Conservation (phyloP, 805 yeast genomes). For the Pichia eremophila region DNA sequence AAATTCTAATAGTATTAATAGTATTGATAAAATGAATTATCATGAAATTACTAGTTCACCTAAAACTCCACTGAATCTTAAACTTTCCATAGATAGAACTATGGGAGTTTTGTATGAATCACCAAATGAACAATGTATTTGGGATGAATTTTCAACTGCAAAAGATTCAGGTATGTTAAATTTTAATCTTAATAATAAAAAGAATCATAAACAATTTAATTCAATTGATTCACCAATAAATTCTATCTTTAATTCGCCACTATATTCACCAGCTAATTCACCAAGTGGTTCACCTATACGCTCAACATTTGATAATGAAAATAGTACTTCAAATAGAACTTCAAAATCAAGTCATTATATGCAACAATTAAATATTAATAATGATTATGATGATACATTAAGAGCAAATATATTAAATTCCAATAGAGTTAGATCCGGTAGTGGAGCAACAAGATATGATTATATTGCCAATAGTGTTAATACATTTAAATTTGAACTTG, state of each 20-base stretch:
- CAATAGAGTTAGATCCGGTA: slow-evolving; percentile 10
- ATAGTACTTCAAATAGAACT: no score
- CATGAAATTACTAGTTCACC: not conserved
- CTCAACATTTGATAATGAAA: not conserved
- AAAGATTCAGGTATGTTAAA: not conserved
- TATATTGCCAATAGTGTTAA: slow-evolving; percentile 14
- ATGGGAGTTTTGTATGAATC: slow-evolving; percentile 25
- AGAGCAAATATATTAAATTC: not conserved
- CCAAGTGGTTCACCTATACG: not conserved
- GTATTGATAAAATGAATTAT: slow-evolving; percentile 6
- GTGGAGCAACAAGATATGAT: slow-evolving; percentile 17
- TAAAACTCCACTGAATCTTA: slow-evolving; percentile 5
- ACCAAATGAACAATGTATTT: slow-evolving; percentile 15
- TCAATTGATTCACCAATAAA: not conserved
- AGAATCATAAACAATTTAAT: not conserved
- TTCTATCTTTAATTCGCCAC: not conserved
- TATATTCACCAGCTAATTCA: not conserved
- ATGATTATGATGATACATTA: not conserved
- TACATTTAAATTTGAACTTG: slow-evolving; percentile 11
- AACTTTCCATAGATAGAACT: slow-evolving; percentile 11
- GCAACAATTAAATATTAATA: not conserved
- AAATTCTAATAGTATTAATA: slow-evolving; percentile 2
- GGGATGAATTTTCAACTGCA: slow-evolving; percentile 7
- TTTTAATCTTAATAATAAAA: not conserved
- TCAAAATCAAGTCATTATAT: not conserved